phyloP scores from a whole-genome alignment of 192 early-diverging fungal genomes.

The Phlyctochytrium planicorne region DNA sequence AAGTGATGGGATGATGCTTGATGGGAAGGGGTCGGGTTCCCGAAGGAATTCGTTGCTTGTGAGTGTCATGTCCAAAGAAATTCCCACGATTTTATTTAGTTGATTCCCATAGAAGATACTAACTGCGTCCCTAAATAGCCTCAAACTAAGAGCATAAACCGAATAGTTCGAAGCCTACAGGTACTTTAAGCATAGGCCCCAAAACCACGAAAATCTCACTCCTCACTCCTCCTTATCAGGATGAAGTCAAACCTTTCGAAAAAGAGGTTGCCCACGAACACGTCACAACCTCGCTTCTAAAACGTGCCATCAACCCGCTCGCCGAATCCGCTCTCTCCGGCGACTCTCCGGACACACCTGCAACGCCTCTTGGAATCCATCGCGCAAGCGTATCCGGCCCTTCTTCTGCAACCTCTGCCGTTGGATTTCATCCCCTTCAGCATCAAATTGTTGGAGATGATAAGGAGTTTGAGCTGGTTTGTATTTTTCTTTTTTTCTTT shows the following conservation, averaged over 20 bases:
- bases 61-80: not conserved
- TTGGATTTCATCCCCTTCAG: too few species aligned
- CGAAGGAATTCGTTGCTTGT: not conserved
- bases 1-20: not conserved
- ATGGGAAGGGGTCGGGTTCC: too few species aligned
- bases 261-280: constrained; percentile 24
- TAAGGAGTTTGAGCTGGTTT: too few species aligned
- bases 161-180: constrained; percentile 16
- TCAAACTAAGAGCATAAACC: constrained; percentile 11
- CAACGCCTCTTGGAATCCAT: too few species aligned
- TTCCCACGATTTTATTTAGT: too few species aligned
- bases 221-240: not conserved
- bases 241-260: constrained; percentile 22
- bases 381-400: too few species aligned
- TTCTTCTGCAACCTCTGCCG: too few species aligned
- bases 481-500: too few species aligned
- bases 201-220: not conserved
- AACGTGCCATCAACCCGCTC: constrained; percentile 4
- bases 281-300: constrained; percentile 18
- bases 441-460: too few species aligned
- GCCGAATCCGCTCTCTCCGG: not conserved
- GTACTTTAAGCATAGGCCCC: not conserved
- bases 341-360: constrained; percentile 1
- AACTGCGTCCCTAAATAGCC: too few species aligned
- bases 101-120: too few species aligned